Evolutionary conservation across 495 filamentous ascomycete species (phyloP).

Genomic region (Trichoderma orchidacearum): DNA sequence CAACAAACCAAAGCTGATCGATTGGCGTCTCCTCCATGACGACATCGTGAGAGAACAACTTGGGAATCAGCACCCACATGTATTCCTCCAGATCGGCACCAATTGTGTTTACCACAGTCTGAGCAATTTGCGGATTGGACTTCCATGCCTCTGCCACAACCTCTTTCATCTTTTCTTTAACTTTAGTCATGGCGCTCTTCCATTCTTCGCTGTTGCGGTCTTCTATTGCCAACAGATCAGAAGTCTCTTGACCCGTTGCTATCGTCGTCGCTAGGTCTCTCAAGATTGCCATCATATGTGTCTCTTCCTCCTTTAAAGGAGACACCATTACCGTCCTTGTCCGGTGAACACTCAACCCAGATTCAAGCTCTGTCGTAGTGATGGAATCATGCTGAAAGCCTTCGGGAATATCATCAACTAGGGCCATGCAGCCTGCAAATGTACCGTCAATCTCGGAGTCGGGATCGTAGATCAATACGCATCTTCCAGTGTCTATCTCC

Average conservation of each 20-base stretch:
- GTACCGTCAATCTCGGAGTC: not conserved
- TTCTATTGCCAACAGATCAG: not conserved
- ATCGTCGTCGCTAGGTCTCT: not conserved
- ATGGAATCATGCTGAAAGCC: not conserved
- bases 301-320: not conserved
- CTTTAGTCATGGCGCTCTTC: not conserved
- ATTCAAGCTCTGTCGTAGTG: not conserved
- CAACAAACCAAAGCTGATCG: not conserved
- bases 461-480: not conserved
- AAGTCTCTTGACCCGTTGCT: not conserved
- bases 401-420: not conserved
- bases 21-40: not conserved
- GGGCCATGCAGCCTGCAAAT: not conserved
- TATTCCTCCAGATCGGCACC: not conserved
- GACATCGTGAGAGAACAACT: not conserved
- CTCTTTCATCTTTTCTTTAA: not conserved
- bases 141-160: not conserved
- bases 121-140: not conserved
- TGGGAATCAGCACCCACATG: not conserved
- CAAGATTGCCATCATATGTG: not conserved
- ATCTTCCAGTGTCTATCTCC: not conserved
- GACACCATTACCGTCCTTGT: not conserved
- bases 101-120: not conserved
- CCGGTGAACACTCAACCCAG: not conserved
- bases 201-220: not conserved